A percentile compares a stretch with the other conserved stretches of the same genome.
Conservation (phyloP, 371 early-diverging fungal species). For the Zopfochytrium polystomum region DNA sequence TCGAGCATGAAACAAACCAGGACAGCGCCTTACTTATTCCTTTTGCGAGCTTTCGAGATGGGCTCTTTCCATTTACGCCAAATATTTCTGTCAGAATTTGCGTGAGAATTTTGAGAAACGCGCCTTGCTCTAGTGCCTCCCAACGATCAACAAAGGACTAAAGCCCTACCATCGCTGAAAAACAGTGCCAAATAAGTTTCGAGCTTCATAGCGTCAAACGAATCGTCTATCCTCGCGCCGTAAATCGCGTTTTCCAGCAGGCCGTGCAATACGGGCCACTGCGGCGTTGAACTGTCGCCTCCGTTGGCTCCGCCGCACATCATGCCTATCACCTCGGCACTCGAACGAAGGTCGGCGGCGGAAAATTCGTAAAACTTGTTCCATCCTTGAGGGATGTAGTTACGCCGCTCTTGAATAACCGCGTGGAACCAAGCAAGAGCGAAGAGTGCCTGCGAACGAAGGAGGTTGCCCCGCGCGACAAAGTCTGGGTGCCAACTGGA, state of each 20-base stretch:
- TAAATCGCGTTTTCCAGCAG: slow-evolving; percentile 54
- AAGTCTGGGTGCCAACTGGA: slow-evolving; percentile 47
- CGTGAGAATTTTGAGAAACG: too few relatives aligned
- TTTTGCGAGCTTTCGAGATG: slow-evolving; percentile 38
- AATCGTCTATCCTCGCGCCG: slow-evolving; percentile 54
- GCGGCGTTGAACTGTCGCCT: slow-evolving; percentile 22
- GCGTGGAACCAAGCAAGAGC: slow-evolving; percentile 59
- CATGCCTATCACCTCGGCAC: slow-evolving; percentile 43
- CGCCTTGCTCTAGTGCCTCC: too few relatives aligned
- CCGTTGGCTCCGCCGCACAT: slow-evolving; percentile 11
- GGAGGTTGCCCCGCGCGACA: slow-evolving; percentile 32
- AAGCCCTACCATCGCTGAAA: slow-evolving; percentile 46
- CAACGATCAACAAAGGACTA: too few relatives aligned
- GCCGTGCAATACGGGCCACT: slow-evolving; percentile 52
- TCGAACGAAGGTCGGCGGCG: slow-evolving; percentile 49
- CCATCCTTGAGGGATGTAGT: slow-evolving; percentile 60
- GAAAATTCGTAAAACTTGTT: slow-evolving; percentile 60
- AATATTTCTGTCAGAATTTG: slow-evolving; percentile 37
- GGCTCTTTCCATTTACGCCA: slow-evolving; percentile 31
- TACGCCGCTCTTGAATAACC: slow-evolving; percentile 54
- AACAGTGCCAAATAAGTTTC: slow-evolving; percentile 38
- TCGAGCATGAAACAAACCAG: not conserved
- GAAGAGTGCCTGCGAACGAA: slow-evolving; percentile 50
- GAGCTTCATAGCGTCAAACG: slow-evolving; percentile 42
- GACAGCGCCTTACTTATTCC: slow-evolving; percentile 26